These are phyloP conservation scores for Daldinia grandis DNA, from an alignment of 495 filamentous ascomycete species.

Conservation along the genomic window DNA sequence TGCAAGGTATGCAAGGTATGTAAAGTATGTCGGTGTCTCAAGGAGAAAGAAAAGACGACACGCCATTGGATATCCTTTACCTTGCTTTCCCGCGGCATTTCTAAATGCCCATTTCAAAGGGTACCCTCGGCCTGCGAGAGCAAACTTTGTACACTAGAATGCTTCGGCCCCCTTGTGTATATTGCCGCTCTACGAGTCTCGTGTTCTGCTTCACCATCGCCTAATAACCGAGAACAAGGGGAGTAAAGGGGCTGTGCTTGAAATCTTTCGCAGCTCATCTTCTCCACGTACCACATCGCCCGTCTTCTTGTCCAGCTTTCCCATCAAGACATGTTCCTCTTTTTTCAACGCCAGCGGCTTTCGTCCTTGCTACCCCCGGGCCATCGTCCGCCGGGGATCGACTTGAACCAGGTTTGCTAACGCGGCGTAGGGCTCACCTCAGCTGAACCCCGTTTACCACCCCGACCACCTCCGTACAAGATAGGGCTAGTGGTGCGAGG, in stretches of 20 bases:
- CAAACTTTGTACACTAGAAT: neutral
- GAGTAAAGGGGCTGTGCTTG: constrained; percentile 2
- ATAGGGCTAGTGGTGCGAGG: constrained; percentile 25
- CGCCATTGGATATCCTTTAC: neutral
- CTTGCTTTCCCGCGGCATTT: neutral
- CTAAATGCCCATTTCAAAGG: neutral
- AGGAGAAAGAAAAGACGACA: constrained; percentile 6
- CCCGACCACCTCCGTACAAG: constrained; percentile 12
- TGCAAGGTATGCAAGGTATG: neutral
- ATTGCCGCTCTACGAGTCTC: constrained; percentile 2
- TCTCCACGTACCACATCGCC: constrained; percentile 6
- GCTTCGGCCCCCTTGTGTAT: neutral
- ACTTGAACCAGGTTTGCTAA: constrained; percentile 31
- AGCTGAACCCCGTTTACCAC: constrained; percentile 38
- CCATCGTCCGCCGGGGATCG: constrained; percentile 29
- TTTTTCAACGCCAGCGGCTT: constrained; percentile 3
- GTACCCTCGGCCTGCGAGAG: neutral
- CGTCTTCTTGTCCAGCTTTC: constrained; percentile 11
- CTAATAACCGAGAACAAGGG: constrained; percentile 1
- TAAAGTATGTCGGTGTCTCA: neutral
- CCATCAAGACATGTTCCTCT: constrained; percentile 20
- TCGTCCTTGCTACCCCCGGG: constrained; percentile 12
- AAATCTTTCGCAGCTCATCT: constrained; percentile 11
- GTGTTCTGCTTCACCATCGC: constrained; percentile 8
- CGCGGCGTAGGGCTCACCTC: constrained; percentile 42